Base-by-base conservation (phyloP, 2,329 filamentous ascomycete species). In the Allantophomopsis cytisporea region DNA sequence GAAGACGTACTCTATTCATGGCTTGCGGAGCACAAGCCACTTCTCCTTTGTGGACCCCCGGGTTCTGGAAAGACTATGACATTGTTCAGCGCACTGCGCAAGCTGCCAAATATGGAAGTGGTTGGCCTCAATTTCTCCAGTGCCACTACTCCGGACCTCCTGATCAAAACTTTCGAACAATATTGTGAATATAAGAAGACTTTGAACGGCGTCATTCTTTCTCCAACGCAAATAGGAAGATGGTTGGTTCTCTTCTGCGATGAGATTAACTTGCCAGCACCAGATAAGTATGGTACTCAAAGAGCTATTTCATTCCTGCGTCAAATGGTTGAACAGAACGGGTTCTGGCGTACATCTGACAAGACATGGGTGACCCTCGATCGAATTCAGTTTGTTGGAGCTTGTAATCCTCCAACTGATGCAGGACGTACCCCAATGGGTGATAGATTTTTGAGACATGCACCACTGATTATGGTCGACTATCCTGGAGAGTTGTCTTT, bases 11-110 rank as follows among this genome's bases (percentile, higher is more conserved):
- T 99, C 13, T 98, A 98, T 66, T 98, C 93, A 3, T 98, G 91
- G 91, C 76, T 99, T 35, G 91, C 93, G 13, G 91, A 99, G 59
- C 91, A 99, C 59, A 98, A 98, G 65, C 91, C 93, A 11, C 69
- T 99, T 14, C 68, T 99, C 39, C 80, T 99, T 13, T 99, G 91
- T 58, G 93, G 91, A 60, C 93, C 91, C 56, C 91, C 91, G 42
- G 91, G 91, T 65, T 98, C 91, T 38, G 91, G 91, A 69, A 99
- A 99, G 68, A 99, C 91, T 4, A 99, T 99, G 91, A 99, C 91
- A 10, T 68, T 99, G 11, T 99, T 99, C 67, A 95, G 89, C 57
- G 91, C 91, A 28, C 75, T 99, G 39, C 81, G 91, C 47, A 98
- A 98, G 62, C 69, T 98, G 42, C 89, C 89, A 3, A 95, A 95